These are phyloP conservation scores for Globisporangium orthogonon DNA, from an alignment of 352 stramenopile genomes.

Conservation along the genomic window DNA sequence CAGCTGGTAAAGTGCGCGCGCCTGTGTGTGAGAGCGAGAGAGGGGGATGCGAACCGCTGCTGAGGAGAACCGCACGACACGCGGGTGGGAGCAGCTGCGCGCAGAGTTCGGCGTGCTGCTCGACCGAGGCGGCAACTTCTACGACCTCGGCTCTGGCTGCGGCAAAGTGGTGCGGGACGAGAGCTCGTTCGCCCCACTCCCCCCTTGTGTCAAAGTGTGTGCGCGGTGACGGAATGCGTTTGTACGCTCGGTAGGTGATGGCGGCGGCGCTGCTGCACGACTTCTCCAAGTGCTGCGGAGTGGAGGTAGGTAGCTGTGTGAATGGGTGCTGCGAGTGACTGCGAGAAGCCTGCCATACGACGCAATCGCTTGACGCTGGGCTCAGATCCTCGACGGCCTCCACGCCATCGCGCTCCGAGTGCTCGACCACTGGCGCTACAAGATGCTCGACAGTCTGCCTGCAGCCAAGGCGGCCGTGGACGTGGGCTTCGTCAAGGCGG, in stretches of 20 bases:
- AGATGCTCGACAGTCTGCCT: conserved; percentile 47
- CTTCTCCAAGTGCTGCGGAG: conserved; percentile 57
- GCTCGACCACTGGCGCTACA: conserved; percentile 60
- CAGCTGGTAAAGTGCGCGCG: conserved; percentile 25
- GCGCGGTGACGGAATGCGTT: too few species aligned
- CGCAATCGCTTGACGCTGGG: background rate
- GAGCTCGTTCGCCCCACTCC: background rate
- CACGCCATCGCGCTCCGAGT: conserved; percentile 53
- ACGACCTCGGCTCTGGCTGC: conserved; percentile 62
- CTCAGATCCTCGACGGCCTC: conserved; percentile 50
- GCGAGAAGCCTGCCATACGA: too few species aligned
- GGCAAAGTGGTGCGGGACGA: conserved; percentile 51
- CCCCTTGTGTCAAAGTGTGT: too few species aligned
- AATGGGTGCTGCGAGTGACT: background rate
- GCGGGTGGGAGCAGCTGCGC: conserved; percentile 29
- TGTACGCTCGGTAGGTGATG: conserved; percentile 52
- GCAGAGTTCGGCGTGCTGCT: conserved; percentile 49
- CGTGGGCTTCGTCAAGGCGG: conserved; percentile 44
- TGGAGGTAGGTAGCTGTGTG: conserved; percentile 27
- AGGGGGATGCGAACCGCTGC: background rate
- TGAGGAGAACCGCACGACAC: background rate
- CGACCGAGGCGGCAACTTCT: conserved; percentile 59
- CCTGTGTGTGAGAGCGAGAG: background rate
- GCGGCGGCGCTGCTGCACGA: conserved; percentile 52
- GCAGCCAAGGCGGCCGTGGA: conserved; percentile 45